These are phyloP conservation scores for Claviceps purpurea DNA, from an alignment of 2,329 filamentous ascomycete genomes.

Conservation along the genomic window DNA sequence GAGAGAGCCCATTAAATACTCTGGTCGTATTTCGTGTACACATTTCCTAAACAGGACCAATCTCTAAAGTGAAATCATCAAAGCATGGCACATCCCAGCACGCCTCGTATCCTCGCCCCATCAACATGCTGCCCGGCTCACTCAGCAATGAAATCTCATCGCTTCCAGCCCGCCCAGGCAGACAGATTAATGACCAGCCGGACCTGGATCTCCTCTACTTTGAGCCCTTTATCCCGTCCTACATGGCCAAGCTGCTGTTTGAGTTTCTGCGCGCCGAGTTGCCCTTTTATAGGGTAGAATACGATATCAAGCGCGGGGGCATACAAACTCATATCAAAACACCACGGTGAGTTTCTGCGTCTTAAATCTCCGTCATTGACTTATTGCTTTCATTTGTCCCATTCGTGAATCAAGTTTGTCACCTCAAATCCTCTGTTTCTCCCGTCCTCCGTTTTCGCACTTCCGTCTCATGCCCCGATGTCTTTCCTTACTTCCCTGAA, in stretches of 20 bases:
- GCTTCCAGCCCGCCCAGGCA: constrained; percentile 38
- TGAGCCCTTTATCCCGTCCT: constrained; percentile 58
- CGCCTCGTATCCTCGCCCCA: constrained; percentile 35
- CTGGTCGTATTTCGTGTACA: background rate
- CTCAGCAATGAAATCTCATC: constrained; percentile 26
- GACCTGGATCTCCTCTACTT: constrained; percentile 66
- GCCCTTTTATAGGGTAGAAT: constrained; percentile 64
- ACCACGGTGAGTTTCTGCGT: constrained; percentile 24
- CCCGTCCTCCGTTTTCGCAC: background rate
- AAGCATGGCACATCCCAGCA: constrained; percentile 20
- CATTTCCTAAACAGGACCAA: too few species aligned
- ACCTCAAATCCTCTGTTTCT: background rate
- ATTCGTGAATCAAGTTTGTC: too few species aligned
- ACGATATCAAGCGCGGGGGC: constrained; percentile 54
- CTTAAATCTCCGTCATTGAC: background rate
- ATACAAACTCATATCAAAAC: constrained; percentile 47
- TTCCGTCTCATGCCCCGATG: background rate
- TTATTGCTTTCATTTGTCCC: too few species aligned
- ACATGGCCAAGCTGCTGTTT: constrained; percentile 48
- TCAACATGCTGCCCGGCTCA: constrained; percentile 27
- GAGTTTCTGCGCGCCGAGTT: constrained; percentile 56
- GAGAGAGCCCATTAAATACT: background rate
- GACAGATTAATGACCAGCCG: constrained; percentile 49
- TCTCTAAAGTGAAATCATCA: background rate
- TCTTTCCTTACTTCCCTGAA: background rate